Percentiles rank a stretch among this genome's conserved stretches.
These are phyloP conservation scores for Exophiala calicioides DNA, from an alignment of 2,329 filamentous ascomycete genomes.

Conservation along the genomic window DNA sequence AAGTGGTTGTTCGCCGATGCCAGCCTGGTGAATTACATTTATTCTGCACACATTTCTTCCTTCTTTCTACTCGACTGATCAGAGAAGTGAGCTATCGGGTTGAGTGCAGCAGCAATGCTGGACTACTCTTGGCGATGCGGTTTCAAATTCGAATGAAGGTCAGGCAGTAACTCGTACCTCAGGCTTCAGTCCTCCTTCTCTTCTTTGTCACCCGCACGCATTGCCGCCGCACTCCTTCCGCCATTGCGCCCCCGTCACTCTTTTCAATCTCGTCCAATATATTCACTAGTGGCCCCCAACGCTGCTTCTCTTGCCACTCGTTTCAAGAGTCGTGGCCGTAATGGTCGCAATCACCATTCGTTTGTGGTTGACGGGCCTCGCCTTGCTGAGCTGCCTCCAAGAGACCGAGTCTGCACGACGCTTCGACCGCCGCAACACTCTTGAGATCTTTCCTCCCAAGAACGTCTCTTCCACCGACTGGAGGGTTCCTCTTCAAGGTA, in stretches of 20 bases:
- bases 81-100: too few species aligned
- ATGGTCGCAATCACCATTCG: constrained; percentile 17
- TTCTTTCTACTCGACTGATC: too few species aligned
- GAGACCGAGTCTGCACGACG: constrained; percentile 10
- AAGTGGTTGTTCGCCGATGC: too few species aligned
- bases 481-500: constrained; percentile 28
- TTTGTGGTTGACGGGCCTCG: constrained; percentile 11
- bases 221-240: constrained; percentile 20
- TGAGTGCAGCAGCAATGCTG: too few species aligned
- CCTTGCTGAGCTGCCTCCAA: constrained; percentile 9
- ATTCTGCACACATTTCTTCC: too few species aligned
- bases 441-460: constrained; percentile 17
- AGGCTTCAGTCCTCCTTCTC: too few species aligned
- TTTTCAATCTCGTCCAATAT: constrained; percentile 7
- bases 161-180: too few species aligned
- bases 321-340: constrained; percentile 20
- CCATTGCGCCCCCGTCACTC: constrained; percentile 10
- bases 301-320: constrained; percentile 22
- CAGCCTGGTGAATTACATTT: too few species aligned
- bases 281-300: constrained; percentile 1
- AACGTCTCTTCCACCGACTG: constrained; percentile 23
- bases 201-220: constrained; percentile 1
- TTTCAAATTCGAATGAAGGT: too few species aligned
- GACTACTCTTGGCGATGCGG: too few species aligned
- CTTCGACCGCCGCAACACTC: constrained; percentile 20